These are phyloP conservation scores for Neonectria neomacrospora DNA, from an alignment of 2,329 filamentous ascomycete species.

Conservation along the genomic window DNA sequence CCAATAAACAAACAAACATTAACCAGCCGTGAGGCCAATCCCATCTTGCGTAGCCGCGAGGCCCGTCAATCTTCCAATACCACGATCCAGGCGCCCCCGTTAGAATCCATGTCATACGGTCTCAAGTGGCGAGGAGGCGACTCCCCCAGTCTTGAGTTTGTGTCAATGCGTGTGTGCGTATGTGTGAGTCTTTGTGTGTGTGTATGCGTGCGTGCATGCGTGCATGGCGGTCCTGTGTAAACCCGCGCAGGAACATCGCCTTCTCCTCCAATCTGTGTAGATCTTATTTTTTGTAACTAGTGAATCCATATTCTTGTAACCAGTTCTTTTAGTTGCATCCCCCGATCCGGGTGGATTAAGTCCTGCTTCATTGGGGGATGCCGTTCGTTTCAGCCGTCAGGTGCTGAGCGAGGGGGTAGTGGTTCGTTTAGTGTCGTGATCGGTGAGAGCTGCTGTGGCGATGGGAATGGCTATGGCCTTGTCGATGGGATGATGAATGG, in stretches of 20 bases:
- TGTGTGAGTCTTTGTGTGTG: constrained; percentile 1
- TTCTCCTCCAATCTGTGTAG: constrained; percentile 22
- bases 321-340: constrained; percentile 23
- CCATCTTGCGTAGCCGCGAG: constrained; percentile 47
- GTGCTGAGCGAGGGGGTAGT: constrained; percentile 10
- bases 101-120: constrained; percentile 32
- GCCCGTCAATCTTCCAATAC: constrained; percentile 45
- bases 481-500: constrained; percentile 52
- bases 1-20: constrained; percentile 36
- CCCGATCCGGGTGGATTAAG: constrained; percentile 21
- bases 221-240: constrained; percentile 44
- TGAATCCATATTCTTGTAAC: constrained; percentile 29
- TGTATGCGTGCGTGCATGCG: constrained; percentile 20
- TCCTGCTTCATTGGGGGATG: constrained; percentile 21
- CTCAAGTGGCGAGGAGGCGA: constrained; percentile 26
- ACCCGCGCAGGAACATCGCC: constrained; percentile 42
- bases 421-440: constrained; percentile 39
- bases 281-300: constrained; percentile 20
- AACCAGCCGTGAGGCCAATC: constrained; percentile 44
- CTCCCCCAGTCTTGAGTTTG: constrained; percentile 19
- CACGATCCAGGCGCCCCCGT: constrained; percentile 36
- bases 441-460: constrained; percentile 49
- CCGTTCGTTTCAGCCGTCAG: constrained; percentile 7
- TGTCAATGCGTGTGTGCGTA: constrained; percentile 21
- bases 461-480: constrained; percentile 56